Evolutionary conservation across 2,329 filamentous ascomycete species (phyloP).

Genomic region (Penicillium thymicola): DNA sequence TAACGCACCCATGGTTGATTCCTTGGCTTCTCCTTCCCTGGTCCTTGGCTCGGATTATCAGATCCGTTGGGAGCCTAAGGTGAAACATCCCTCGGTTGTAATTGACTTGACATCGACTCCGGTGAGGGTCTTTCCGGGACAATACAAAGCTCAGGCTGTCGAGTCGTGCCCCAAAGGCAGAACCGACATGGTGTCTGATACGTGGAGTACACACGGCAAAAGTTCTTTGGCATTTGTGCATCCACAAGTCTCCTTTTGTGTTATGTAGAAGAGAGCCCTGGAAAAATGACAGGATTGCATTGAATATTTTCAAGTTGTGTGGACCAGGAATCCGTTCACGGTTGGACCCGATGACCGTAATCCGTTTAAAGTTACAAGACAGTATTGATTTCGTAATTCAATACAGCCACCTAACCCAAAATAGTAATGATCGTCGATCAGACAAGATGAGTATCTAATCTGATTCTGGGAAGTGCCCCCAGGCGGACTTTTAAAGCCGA

Average conservation of each 20-base stretch:
- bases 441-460: slow-evolving; percentile 34
- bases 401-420: slow-evolving; percentile 2
- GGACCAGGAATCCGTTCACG: neutral
- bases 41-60: slow-evolving; percentile 2
- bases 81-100: neutral
- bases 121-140: neutral
- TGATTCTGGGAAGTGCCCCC: slow-evolving; percentile 20
- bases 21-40: neutral
- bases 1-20: neutral
- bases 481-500: neutral
- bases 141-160: neutral
- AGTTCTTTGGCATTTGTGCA: neutral
- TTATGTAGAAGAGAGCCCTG: neutral
- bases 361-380: neutral
- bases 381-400: neutral
- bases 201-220: neutral
- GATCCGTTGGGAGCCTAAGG: neutral
- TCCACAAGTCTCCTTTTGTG: too few species aligned
- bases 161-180: neutral
- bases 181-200: neutral
- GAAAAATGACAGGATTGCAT: neutral
- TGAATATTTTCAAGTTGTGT: too few species aligned
- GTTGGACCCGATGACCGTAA: neutral
- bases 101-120: neutral
- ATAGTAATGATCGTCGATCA: slow-evolving; percentile 12